Conservation (phyloP, 2,329 filamentous ascomycete genomes). For the Tetracladium maxilliforme region DNA sequence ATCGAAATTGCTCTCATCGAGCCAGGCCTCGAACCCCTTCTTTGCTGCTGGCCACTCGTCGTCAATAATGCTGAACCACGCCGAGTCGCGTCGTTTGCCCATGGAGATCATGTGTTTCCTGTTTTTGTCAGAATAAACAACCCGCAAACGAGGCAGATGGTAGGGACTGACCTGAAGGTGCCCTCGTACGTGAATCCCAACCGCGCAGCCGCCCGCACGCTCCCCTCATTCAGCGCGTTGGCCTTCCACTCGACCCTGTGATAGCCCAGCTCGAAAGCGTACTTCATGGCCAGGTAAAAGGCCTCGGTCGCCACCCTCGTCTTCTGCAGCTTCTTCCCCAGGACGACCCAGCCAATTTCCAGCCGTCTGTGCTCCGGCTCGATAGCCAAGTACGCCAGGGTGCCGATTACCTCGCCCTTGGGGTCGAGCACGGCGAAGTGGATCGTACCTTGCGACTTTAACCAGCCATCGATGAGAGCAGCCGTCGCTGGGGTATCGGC, state of each 20-base stretch:
- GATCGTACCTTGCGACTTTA: no score
- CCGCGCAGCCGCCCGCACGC: slow-evolving; percentile 35
- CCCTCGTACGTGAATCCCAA: slow-evolving; percentile 47
- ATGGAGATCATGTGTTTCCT: slow-evolving; percentile 47
- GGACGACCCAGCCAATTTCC: slow-evolving; percentile 42
- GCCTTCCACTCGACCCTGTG: slow-evolving; percentile 51
- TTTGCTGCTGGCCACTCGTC: slow-evolving; percentile 39
- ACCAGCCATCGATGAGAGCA: no score
- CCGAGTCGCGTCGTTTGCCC: slow-evolving; percentile 39
- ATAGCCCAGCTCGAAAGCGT: slow-evolving; percentile 39
- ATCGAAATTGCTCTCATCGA: slow-evolving; percentile 39
- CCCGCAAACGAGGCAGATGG: no score
- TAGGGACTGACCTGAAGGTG: slow-evolving; percentile 39
- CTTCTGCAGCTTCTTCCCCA: slow-evolving; percentile 31
- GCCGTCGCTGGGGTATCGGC: no score
- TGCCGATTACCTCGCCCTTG: slow-evolving; percentile 25
- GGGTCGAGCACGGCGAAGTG: no score
- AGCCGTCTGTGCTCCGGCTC: slow-evolving; percentile 29
- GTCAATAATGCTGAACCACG: slow-evolving; percentile 43
- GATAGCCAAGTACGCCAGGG: slow-evolving; percentile 27
- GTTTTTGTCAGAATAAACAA: no score
- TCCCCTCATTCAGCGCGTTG: slow-evolving; percentile 37
- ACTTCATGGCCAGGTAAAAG: slow-evolving; percentile 36
- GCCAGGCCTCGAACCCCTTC: slow-evolving; percentile 34
- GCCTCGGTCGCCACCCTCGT: slow-evolving; percentile 42